Percentiles rank a stretch among this genome's conserved stretches.
These are phyloP conservation scores for Cutaneotrichosporon curvatum DNA, from an alignment of 1,284 basidiomycete species.

Conservation along the genomic window DNA sequence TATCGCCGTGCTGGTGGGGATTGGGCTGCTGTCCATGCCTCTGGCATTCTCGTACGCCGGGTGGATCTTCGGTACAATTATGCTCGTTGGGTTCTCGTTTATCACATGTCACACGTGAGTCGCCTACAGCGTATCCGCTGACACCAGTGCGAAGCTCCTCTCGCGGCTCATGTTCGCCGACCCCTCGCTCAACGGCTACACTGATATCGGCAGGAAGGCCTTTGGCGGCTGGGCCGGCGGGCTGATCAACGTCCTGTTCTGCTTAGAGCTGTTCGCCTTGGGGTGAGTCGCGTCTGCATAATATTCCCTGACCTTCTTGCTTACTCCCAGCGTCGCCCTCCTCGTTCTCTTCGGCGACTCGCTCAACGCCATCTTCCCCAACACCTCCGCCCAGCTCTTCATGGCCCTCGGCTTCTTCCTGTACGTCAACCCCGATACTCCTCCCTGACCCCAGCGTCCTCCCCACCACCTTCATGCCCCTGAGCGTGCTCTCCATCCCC, in stretches of 20 bases:
- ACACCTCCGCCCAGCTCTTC: slow-evolving; percentile 61
- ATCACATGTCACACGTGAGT: slow-evolving; percentile 82
- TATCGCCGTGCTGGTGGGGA: slow-evolving; percentile 75
- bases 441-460: slow-evolving; percentile 53
- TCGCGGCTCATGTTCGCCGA: slow-evolving; percentile 67
- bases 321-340: slow-evolving; percentile 55
- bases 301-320: too few species aligned
- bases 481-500: slow-evolving; percentile 74
- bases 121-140: not conserved
- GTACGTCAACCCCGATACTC: slow-evolving; percentile 30
- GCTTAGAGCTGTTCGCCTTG: slow-evolving; percentile 68
- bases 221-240: slow-evolving; percentile 65
- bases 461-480: slow-evolving; percentile 74
- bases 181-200: slow-evolving; percentile 66
- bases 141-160: slow-evolving; percentile 68
- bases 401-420: slow-evolving; percentile 66
- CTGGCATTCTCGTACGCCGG: slow-evolving; percentile 80
- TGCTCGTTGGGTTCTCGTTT: slow-evolving; percentile 70
- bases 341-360: slow-evolving; percentile 83
- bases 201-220: slow-evolving; percentile 79
- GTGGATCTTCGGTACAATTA: slow-evolving; percentile 66
- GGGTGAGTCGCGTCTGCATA: too few species aligned
- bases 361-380: slow-evolving; percentile 62
- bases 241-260: slow-evolving; percentile 53
- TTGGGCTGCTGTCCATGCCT: slow-evolving; percentile 83